Percentiles rank a stretch among this genome's conserved stretches.
Conservation (phyloP, 1,139 yeast genomes). For the Wickerhamomyces sp. region DNA sequence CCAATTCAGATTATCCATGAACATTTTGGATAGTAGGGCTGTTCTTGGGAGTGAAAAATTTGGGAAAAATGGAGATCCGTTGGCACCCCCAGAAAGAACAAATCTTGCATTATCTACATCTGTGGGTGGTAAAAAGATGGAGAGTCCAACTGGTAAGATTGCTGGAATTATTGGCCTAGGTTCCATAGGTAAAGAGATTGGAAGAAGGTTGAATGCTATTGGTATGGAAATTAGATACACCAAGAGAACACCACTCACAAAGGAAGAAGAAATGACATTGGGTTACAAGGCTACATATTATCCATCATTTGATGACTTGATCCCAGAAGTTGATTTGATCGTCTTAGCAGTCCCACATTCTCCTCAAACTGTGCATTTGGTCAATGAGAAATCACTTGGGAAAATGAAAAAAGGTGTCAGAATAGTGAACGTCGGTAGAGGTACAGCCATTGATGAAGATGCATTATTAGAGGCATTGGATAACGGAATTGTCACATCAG, state of each 20-base stretch:
- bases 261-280: constrained; percentile 30
- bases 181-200: constrained; percentile 63
- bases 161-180: constrained; percentile 77
- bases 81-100: constrained; percentile 3
- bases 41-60: constrained; percentile 31
- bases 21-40: constrained; percentile 35
- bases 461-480: constrained; percentile 65
- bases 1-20: constrained; percentile 33
- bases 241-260: constrained; percentile 46
- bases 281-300: constrained; percentile 44
- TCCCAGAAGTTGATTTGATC: constrained; percentile 44
- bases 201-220: constrained; percentile 44
- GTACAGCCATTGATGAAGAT: constrained; percentile 64
- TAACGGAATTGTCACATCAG: constrained; percentile 60
- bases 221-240: constrained; percentile 67
- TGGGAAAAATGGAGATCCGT: constrained; percentile 11
- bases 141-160: constrained; percentile 51
- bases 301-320: constrained; percentile 31
- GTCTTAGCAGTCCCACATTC: constrained; percentile 68
- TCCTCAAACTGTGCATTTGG: constrained; percentile 48
- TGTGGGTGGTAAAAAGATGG: constrained; percentile 43
- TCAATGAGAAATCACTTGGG: constrained; percentile 43
- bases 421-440: constrained; percentile 75
- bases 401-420: constrained; percentile 50
- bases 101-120: constrained; percentile 29